These are phyloP conservation scores for Akanthomyces uredinophilus DNA, from an alignment of 2,329 filamentous ascomycete species.

Conservation along the genomic window DNA sequence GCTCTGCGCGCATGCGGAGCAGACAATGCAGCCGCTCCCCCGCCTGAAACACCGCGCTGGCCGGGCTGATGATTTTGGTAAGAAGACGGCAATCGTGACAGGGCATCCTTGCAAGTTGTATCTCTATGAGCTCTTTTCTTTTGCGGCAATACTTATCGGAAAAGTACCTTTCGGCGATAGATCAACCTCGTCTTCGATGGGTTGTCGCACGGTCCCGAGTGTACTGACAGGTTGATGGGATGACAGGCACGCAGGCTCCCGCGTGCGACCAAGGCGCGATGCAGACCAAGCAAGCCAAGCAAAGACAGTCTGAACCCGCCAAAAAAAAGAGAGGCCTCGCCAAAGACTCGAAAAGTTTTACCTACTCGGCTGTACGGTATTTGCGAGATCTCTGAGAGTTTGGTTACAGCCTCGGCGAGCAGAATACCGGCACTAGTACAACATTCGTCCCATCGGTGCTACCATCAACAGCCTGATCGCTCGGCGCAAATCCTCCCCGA, in stretches of 20 bases:
- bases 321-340: background rate
- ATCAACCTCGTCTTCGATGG: background rate
- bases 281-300: background rate
- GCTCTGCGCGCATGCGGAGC: background rate
- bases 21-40: background rate
- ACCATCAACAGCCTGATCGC: background rate
- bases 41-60: slow-evolving; percentile 10
- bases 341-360: background rate
- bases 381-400: background rate
- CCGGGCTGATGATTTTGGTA: background rate
- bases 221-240: background rate
- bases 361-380: background rate
- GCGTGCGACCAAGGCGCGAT: background rate
- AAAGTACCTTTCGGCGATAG: background rate
- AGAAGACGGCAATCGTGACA: background rate
- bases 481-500: background rate
- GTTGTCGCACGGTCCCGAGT: too few relatives aligned
- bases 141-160: background rate
- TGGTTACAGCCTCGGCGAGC: background rate
- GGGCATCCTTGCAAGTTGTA: background rate
- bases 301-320: background rate
- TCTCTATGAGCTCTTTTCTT: background rate
- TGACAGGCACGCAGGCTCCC: background rate
- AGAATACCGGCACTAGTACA: too few relatives aligned
- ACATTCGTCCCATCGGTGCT: background rate